Conservation (phyloP, 1,284 basidiomycete genomes). For the Xerocomus nothofagi region DNA sequence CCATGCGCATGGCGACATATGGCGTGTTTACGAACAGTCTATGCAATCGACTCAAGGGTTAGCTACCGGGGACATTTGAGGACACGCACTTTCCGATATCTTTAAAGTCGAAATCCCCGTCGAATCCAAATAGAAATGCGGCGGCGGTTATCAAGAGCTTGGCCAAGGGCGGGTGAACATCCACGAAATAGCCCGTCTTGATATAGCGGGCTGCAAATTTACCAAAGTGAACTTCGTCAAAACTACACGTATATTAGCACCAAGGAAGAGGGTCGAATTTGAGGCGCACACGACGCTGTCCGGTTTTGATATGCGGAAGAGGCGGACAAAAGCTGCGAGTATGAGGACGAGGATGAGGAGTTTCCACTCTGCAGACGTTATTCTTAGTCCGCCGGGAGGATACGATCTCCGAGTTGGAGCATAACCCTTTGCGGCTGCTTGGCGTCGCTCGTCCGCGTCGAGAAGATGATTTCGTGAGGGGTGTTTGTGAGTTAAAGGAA, state of each 20-base stretch:
- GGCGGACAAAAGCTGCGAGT: constrained; percentile 70
- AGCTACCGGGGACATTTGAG: not conserved
- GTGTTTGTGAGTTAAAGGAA: constrained; percentile 51
- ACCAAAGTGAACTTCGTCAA: constrained; percentile 97
- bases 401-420: constrained; percentile 51
- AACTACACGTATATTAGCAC: constrained; percentile 48
- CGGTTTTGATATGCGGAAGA: constrained; percentile 80
- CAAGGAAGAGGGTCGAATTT: too few species aligned
- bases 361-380: constrained; percentile 73
- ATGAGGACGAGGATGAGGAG: constrained; percentile 62
- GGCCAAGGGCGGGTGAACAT: constrained; percentile 96
- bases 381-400: constrained; percentile 61
- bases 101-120: constrained; percentile 95
- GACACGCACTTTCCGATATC: constrained; percentile 87
- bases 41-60: constrained; percentile 1
- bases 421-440: constrained; percentile 65
- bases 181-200: constrained; percentile 89
- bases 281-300: constrained; percentile 83
- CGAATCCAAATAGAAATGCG: constrained; percentile 86
- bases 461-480: constrained; percentile 58
- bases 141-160: constrained; percentile 94
- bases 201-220: constrained; percentile 93
- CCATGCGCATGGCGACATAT: constrained; percentile 93
- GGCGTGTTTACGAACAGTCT: constrained; percentile 87
- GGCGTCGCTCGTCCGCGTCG: constrained; percentile 71